Base-by-base conservation (phyloP, 495 filamentous ascomycete genomes). In the Penicillium simplicissimum region DNA sequence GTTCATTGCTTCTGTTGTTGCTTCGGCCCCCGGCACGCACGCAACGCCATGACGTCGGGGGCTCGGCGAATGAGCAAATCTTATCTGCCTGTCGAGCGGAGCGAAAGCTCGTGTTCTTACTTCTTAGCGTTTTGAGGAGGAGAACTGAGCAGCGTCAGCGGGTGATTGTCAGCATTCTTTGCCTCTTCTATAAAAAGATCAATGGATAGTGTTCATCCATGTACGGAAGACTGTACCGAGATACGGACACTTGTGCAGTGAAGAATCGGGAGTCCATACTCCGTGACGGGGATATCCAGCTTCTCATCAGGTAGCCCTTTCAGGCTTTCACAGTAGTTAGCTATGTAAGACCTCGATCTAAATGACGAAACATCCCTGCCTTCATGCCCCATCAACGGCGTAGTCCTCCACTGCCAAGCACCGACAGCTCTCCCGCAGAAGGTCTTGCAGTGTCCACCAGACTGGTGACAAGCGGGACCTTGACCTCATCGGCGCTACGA, bases 21-120 rank as follows among this genome's bases (percentile, higher is more conserved):
- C 10, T 15, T 52, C 33, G 15, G n/a, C n/a, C 23, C 51, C 33
- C n/a, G n/a, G 19, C 31, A 21, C 40, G 9, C 43, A 35, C 45
- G 33, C 45, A 53, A 19, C 31, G 31, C 48, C 56, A 67, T 67
- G 65, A 67, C 65, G 62, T 64, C 55, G 61, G 65, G 55, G 61
- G 65, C 65, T 53, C 54, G 31, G 47, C 52, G 28, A 28, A 38
- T n/a, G 23, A 49, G 42, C 23, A 11, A 31, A 31, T 49, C 45
- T 49, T 49, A 49, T 49, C 45, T 31, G 43, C 43, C 43, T 47
- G 23, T 49, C 45, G 45, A 25, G 21, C 23, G 23, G 23, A 25
- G 23, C 23, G n/a, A 25, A 7, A 31, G 28, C 45, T 49, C 45
- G 45, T 49, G 45, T 49, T 25, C 25, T 23, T 31, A 15, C 23